These are phyloP conservation scores for Gossypium lobatum DNA, from an alignment of 441 rosid genomes.

Conservation along the genomic window DNA sequence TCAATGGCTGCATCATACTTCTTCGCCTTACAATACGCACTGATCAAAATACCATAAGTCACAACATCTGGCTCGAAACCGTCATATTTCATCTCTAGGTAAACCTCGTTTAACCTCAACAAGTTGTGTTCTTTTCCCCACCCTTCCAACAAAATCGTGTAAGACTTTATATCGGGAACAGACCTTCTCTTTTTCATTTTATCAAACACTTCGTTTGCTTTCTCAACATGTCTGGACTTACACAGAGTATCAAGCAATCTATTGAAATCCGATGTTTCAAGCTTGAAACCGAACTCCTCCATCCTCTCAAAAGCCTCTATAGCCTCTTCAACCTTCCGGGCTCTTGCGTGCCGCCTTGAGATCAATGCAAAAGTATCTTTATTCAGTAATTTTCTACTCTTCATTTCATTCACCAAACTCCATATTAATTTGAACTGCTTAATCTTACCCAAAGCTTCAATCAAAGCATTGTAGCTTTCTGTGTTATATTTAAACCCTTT, in stretches of 20 bases:
- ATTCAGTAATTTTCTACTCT: slow-evolving; percentile 38
- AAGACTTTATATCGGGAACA: slow-evolving; percentile 56
- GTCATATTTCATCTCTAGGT: slow-evolving; percentile 62
- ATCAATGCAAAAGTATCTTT: slow-evolving; percentile 71
- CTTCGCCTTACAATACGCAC: slow-evolving; percentile 58
- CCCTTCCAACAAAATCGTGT: slow-evolving; percentile 74
- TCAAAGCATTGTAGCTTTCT: slow-evolving; percentile 62
- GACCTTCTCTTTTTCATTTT: slow-evolving; percentile 62
- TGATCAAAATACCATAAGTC: slow-evolving; percentile 63
- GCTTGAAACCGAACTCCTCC: slow-evolving; percentile 58
- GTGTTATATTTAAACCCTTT: slow-evolving; percentile 44
- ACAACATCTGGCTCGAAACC: slow-evolving; percentile 81
- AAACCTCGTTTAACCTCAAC: slow-evolving; percentile 55
- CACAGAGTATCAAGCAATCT: slow-evolving; percentile 56
- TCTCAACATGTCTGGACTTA: slow-evolving; percentile 60
- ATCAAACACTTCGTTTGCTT: slow-evolving; percentile 79
- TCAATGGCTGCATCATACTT: slow-evolving; percentile 50
- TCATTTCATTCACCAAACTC: slow-evolving; percentile 68
- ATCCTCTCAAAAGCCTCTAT: slow-evolving; percentile 57
- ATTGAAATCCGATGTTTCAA: slow-evolving; percentile 53
- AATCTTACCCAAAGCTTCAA: slow-evolving; percentile 76
- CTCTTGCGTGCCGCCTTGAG: slow-evolving; percentile 67
- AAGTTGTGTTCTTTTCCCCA: slow-evolving; percentile 71
- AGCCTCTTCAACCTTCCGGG: slow-evolving; percentile 65
- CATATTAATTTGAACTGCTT: slow-evolving; percentile 66